Percentiles rank a stretch among this genome's conserved stretches.
phyloP scores from a whole-genome alignment of 768 basidiomycete species.

The Phlebiopsis flavidoalba region DNA sequence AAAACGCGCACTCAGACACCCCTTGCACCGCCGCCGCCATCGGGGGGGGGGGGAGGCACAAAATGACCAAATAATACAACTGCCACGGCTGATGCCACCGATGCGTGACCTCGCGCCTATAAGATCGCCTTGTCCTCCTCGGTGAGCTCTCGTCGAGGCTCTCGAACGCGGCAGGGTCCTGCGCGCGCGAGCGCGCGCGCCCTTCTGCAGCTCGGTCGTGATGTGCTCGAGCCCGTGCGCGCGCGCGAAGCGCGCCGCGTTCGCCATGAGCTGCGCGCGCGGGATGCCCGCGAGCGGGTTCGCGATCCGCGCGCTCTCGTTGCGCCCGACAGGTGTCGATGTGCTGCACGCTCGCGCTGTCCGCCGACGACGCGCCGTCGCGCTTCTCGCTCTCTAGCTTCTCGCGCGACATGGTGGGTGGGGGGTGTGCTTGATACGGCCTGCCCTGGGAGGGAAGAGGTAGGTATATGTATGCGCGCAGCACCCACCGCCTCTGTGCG shows the following conservation, averaged over 20 bases:
- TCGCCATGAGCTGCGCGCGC: constrained; percentile 49
- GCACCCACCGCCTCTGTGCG: too few relatives aligned
- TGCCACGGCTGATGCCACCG: constrained; percentile 43
- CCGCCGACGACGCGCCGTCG: too few relatives aligned
- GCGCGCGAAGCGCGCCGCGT: constrained; percentile 57
- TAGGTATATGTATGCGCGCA: too few relatives aligned
- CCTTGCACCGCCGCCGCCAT: constrained; percentile 82
- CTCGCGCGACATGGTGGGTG: too few relatives aligned
- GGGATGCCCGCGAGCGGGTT: constrained; percentile 61
- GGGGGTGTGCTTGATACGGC: too few relatives aligned
- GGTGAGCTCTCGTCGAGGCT: constrained; percentile 32
- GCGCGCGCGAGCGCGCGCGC: constrained; percentile 60
- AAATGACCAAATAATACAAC: constrained; percentile 47
- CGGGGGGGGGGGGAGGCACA: too few relatives aligned
- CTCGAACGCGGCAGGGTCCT: constrained; percentile 49
- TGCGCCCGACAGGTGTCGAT: constrained; percentile 11
- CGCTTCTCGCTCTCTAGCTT: too few relatives aligned
- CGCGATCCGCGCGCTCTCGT: constrained; percentile 41
- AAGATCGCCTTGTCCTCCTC: constrained; percentile 39
- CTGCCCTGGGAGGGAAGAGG: too few relatives aligned
- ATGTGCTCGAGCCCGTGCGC: constrained; percentile 32
- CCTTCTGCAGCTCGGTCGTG: constrained; percentile 51
- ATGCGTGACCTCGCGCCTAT: constrained; percentile 37
- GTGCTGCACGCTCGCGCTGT: too few relatives aligned
- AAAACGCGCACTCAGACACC: constrained; percentile 15